Evolutionary conservation across 441 rosid species (phyloP).

Genomic region (Jatropha multifida): DNA sequence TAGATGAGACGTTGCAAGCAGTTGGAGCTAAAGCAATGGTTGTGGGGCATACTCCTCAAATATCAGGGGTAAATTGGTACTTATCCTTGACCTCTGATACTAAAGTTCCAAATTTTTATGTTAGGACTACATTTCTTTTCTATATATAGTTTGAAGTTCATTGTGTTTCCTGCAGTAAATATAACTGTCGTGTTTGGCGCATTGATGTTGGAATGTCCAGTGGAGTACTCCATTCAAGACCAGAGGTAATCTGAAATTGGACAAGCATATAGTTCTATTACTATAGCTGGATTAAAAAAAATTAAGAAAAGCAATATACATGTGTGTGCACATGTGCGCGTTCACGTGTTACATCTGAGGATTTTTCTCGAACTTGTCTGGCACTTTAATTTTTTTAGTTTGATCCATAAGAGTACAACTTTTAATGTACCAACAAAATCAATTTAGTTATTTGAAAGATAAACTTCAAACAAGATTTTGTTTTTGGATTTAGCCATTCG

Average conservation of each 20-base stretch:
- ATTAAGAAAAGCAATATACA: too few species aligned
- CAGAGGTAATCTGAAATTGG: slow-evolving; percentile 60
- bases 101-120: neutral
- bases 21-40: slow-evolving; percentile 87
- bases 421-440: too few species aligned
- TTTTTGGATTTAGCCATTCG: too few species aligned
- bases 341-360: neutral
- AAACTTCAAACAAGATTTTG: too few species aligned
- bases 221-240: slow-evolving; percentile 86
- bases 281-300: neutral
- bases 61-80: slow-evolving; percentile 78
- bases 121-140: neutral
- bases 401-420: too few species aligned
- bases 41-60: slow-evolving; percentile 97
- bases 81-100: neutral
- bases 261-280: neutral
- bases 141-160: neutral
- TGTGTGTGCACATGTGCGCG: too few species aligned
- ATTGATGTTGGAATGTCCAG: slow-evolving; percentile 97
- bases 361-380: neutral
- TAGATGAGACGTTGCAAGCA: slow-evolving; percentile 62
- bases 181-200: slow-evolving; percentile 80
- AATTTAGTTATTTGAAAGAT: too few species aligned
- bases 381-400: too few species aligned
- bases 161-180: slow-evolving; percentile 50